Percentiles rank a stretch among this genome's conserved stretches.
Conservation (phyloP, 805 yeast species). For the Danielia reshetovae region DNA sequence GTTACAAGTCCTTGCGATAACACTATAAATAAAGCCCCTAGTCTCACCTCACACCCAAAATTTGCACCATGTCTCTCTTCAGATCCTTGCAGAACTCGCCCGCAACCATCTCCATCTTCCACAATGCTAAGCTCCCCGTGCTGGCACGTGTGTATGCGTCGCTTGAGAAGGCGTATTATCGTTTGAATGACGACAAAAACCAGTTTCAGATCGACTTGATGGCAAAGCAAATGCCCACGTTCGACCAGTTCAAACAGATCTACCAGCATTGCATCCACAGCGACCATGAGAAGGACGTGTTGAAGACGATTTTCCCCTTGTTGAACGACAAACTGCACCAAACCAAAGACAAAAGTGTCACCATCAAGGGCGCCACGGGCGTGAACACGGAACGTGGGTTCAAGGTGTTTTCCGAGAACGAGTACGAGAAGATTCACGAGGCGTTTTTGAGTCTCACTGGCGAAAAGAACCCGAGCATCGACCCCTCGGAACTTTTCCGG, state of each 20-base stretch:
- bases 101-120: conserved; percentile 39
- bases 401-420: conserved; percentile 34
- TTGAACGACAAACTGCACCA: conserved; percentile 22
- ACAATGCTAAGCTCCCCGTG: conserved; percentile 32
- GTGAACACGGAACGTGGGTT: conserved; percentile 19
- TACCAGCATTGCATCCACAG: conserved; percentile 24
- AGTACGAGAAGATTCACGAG: conserved; percentile 36
- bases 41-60: conserved; percentile 1
- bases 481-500: conserved; percentile 31
- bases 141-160: conserved; percentile 27
- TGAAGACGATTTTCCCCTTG: conserved; percentile 36
- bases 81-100: conserved; percentile 40
- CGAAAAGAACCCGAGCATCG: conserved; percentile 23
- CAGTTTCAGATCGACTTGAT: conserved; percentile 34
- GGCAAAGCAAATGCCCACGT: conserved; percentile 40
- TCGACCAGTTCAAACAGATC: conserved; percentile 34
- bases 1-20: conserved; percentile 5
- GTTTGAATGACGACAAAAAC: conserved; percentile 27
- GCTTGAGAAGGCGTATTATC: conserved; percentile 28
- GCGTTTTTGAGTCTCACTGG: conserved; percentile 26
- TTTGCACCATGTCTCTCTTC: conserved; percentile 34
- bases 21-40: not conserved
- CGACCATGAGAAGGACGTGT: conserved; percentile 19
- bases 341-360: conserved; percentile 17
- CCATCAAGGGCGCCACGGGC: conserved; percentile 20